phyloP scores from a whole-genome alignment of 176 grass and related monocot genomes.

The Carex littledalei region DNA sequence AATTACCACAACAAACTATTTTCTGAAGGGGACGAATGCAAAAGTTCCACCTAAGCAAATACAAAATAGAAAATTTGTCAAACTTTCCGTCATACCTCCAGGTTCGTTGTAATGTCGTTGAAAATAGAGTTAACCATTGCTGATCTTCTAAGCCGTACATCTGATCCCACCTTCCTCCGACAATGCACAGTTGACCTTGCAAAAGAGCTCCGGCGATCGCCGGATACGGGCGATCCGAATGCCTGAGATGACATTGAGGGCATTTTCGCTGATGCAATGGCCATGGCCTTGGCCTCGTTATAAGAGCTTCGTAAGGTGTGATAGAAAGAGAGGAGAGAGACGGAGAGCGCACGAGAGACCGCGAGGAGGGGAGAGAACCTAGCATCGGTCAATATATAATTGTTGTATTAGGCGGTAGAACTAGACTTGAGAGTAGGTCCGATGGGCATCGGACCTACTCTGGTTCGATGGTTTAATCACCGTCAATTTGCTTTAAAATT shows the following conservation, averaged over 20 bases:
- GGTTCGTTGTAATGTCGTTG: background rate
- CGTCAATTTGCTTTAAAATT: too few species aligned
- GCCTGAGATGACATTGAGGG: background rate
- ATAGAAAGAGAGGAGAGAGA: background rate
- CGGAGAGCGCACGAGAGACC: background rate
- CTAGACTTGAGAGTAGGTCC: too few species aligned
- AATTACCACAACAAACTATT: background rate
- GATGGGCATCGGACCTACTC: too few species aligned
- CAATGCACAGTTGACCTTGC: background rate
- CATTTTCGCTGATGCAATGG: slow-evolving; percentile 9
- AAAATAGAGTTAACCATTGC: background rate
- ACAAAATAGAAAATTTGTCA: background rate
- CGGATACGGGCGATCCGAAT: background rate
- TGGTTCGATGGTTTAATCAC: too few species aligned
- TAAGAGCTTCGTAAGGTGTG: background rate
- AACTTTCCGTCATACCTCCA: background rate
- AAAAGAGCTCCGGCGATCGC: slow-evolving; percentile 6
- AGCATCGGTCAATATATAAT: background rate
- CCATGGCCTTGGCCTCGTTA: background rate
- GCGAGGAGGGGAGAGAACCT: background rate
- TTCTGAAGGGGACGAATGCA: background rate
- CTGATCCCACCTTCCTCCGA: background rate
- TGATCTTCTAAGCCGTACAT: background rate
- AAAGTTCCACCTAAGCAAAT: background rate
- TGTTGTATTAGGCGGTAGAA: background rate